Percentiles rank a stretch among this genome's conserved stretches.
phyloP scores from a whole-genome alignment of 768 basidiomycete species.

The Boletus subparvulus region DNA sequence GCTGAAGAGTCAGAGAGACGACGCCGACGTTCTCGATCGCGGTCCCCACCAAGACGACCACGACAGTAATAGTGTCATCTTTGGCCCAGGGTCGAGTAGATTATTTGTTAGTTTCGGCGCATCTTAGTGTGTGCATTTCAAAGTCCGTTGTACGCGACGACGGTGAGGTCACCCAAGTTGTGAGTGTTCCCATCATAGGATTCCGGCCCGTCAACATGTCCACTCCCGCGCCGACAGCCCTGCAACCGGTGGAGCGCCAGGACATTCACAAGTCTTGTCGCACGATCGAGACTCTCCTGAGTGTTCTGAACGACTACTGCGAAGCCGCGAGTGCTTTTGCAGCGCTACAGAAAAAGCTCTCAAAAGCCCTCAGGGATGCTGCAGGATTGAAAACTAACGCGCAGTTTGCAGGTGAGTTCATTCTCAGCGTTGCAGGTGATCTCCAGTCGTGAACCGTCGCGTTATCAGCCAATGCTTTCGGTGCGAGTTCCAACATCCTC shows the following conservation, averaged over 20 bases:
- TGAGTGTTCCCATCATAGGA: neutral
- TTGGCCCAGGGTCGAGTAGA: neutral
- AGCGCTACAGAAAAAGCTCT: conserved; percentile 69
- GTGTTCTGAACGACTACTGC: conserved; percentile 70
- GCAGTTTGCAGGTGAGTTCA: conserved; percentile 58
- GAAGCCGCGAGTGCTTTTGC: conserved; percentile 65
- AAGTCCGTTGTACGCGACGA: conserved; percentile 17
- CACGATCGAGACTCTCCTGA: conserved; percentile 65
- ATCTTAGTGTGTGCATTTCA: conserved; percentile 7
- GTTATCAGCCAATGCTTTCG: conserved; percentile 64
- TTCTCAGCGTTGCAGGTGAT: neutral
- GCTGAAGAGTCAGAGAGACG: neutral
- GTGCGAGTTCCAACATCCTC: conserved; percentile 61
- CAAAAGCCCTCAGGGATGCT: conserved; percentile 66
- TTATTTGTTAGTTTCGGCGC: no score
- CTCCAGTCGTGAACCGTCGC: neutral
- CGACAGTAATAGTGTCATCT: no score
- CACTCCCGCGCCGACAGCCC: conserved; percentile 1
- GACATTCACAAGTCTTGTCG: conserved; percentile 84
- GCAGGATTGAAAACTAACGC: conserved; percentile 58
- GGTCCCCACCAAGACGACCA: conserved; percentile 23
- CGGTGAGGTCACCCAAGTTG: neutral
- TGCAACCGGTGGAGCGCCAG: conserved; percentile 53
- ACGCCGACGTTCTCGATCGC: conserved; percentile 28
- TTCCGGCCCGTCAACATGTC: conserved; percentile 9